A percentile compares a stretch with the other conserved stretches of the same genome.
Conservation (phyloP, 768 basidiomycete genomes). For the Suillus clintonianus region DNA sequence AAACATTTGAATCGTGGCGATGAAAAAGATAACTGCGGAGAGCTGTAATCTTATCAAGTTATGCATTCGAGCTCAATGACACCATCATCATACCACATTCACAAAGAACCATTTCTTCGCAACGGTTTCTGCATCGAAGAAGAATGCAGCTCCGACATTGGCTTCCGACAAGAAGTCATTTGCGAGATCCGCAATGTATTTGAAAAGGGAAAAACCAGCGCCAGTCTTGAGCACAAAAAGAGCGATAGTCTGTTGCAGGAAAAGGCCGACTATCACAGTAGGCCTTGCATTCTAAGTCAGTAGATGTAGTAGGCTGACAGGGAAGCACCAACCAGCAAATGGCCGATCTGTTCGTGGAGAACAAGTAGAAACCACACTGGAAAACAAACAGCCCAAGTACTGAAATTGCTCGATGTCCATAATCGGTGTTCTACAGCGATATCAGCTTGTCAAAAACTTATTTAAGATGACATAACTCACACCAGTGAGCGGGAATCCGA, state of each 20-base stretch:
- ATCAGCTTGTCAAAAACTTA: constrained; percentile 15
- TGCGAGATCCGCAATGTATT: constrained; percentile 78
- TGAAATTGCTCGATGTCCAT: constrained; percentile 80
- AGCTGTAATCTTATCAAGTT: constrained; percentile 41
- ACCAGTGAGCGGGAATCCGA: constrained; percentile 66
- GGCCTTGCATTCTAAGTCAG: constrained; percentile 71
- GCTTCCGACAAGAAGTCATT: constrained; percentile 77
- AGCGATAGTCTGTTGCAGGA: constrained; percentile 83
- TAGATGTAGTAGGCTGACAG: constrained; percentile 51
- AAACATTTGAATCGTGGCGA: constrained; percentile 90
- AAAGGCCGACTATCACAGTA: constrained; percentile 85
- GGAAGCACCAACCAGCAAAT: constrained; percentile 67
- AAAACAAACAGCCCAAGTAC: constrained; percentile 80
- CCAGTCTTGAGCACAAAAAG: constrained; percentile 85
- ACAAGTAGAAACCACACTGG: constrained; percentile 71
- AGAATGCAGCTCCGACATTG: constrained; percentile 73
- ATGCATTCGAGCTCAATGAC: background rate
- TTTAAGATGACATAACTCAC: constrained; percentile 37
- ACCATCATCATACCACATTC: constrained; percentile 53
- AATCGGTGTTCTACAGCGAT: constrained; percentile 52
- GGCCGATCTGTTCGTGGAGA: constrained; percentile 60
- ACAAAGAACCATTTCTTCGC: constrained; percentile 84
- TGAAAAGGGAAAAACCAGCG: constrained; percentile 84
- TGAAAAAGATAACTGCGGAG: constrained; percentile 87
- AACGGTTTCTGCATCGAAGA: constrained; percentile 71